A percentile compares a stretch with the other conserved stretches of the same genome.
phyloP scores from a whole-genome alignment of 495 filamentous ascomycete species.

The Neurospora africana region DNA sequence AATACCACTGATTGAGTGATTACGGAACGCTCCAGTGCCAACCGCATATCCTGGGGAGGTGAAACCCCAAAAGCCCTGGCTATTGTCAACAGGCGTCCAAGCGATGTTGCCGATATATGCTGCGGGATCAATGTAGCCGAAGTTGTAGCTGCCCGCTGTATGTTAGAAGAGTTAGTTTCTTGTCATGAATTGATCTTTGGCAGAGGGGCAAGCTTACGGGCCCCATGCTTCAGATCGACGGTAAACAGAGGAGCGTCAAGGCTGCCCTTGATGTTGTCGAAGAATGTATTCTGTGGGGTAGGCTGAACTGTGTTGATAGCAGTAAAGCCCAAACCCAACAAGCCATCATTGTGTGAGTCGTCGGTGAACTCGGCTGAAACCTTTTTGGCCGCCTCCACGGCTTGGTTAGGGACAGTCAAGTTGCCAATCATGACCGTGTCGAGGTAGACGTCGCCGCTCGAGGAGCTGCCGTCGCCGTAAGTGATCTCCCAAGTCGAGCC shows the following conservation, averaged over 20 bases:
- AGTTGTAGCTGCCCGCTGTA: slow-evolving; percentile 57
- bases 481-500: slow-evolving; percentile 54
- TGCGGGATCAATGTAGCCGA: slow-evolving; percentile 56
- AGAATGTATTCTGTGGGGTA: slow-evolving; percentile 55
- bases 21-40: slow-evolving; percentile 32
- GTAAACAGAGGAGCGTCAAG: slow-evolving; percentile 59
- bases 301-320: slow-evolving; percentile 60
- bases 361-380: slow-evolving; percentile 51
- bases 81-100: slow-evolving; percentile 48
- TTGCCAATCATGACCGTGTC: slow-evolving; percentile 60
- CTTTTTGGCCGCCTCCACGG: slow-evolving; percentile 54
- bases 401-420: slow-evolving; percentile 51
- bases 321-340: slow-evolving; percentile 64
- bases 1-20: slow-evolving; percentile 38
- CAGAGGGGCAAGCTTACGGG: slow-evolving; percentile 16
- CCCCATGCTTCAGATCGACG: slow-evolving; percentile 51
- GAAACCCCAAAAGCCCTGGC: slow-evolving; percentile 64
- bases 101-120: slow-evolving; percentile 55
- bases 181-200: not conserved
- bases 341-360: slow-evolving; percentile 54
- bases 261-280: slow-evolving; percentile 51
- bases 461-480: slow-evolving; percentile 63
- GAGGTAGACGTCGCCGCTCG: slow-evolving; percentile 55
- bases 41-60: slow-evolving; percentile 51
- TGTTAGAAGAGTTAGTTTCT: not conserved